Percentiles rank a stretch among this genome's conserved stretches.
These are phyloP conservation scores for Amylocystis lapponica DNA, from an alignment of 768 basidiomycete species.

Conservation along the genomic window DNA sequence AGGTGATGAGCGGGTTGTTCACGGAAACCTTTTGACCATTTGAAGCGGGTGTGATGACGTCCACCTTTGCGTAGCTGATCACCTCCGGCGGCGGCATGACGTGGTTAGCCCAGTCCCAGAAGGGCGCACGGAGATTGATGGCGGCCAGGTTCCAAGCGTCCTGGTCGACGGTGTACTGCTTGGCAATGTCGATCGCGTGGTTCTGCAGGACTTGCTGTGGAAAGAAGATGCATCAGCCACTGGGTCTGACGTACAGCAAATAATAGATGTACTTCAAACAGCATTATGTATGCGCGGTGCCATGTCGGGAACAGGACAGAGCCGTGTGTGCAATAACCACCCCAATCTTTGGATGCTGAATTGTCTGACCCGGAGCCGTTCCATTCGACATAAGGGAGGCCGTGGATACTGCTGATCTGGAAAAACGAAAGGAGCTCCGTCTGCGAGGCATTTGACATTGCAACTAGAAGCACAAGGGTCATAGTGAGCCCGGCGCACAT, in stretches of 20 bases:
- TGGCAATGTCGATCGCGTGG: slow-evolving; percentile 36
- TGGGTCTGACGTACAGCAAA: no score
- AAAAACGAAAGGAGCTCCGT: slow-evolving; percentile 45
- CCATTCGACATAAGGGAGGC: slow-evolving; percentile 41
- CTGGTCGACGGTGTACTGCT: slow-evolving; percentile 26
- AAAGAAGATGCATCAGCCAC: background rate
- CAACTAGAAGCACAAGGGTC: no score
- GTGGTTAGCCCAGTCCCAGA: slow-evolving; percentile 46
- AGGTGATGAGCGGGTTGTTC: slow-evolving; percentile 11
- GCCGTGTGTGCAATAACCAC: slow-evolving; percentile 55
- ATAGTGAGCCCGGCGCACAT: no score
- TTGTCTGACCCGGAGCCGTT: slow-evolving; percentile 29
- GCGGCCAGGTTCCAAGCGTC: slow-evolving; percentile 30
- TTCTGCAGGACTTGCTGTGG: slow-evolving; percentile 42
- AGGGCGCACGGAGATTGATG: slow-evolving; percentile 33
- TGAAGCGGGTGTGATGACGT: slow-evolving; percentile 30
- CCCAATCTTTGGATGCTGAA: slow-evolving; percentile 26
- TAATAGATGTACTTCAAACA: slow-evolving; percentile 46
- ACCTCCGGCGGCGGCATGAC: slow-evolving; percentile 32
- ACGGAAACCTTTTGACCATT: slow-evolving; percentile 21
- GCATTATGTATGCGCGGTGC: slow-evolving; percentile 47
- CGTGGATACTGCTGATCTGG: slow-evolving; percentile 47
- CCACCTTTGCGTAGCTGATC: slow-evolving; percentile 29
- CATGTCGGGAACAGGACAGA: slow-evolving; percentile 49
- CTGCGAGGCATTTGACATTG: no score